These are phyloP conservation scores for Salix suchowensis DNA, from an alignment of 345 rosid species.

Conservation along the genomic window DNA sequence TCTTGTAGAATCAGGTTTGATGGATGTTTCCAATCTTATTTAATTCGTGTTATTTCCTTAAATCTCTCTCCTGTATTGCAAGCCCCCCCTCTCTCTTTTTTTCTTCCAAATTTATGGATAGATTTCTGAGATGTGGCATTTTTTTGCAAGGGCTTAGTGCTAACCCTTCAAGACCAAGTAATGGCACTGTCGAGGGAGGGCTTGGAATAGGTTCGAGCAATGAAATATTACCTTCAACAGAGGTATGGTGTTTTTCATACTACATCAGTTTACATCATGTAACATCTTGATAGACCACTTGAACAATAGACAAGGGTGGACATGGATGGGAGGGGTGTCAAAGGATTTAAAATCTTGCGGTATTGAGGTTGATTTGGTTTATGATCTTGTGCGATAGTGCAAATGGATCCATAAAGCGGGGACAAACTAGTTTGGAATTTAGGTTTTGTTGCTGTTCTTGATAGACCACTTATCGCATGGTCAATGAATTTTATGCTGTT, in stretches of 20 bases:
- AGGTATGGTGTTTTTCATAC: conserved; percentile 41
- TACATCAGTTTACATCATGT: background rate
- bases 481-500: background rate
- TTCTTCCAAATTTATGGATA: conserved; percentile 15
- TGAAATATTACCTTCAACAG: conserved; percentile 43
- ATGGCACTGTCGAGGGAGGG: conserved; percentile 41
- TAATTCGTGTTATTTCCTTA: background rate
- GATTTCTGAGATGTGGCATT: conserved; percentile 25
- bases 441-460: background rate
- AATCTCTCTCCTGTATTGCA: background rate
- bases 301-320: too few species aligned
- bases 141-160: conserved; percentile 51
- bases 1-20: conserved; percentile 49
- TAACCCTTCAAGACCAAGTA: conserved; percentile 47
- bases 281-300: background rate
- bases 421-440: background rate
- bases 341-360: background rate
- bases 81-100: conserved; percentile 6
- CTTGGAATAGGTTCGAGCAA: conserved; percentile 50
- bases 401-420: background rate
- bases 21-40: conserved; percentile 8
- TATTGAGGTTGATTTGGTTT: background rate
- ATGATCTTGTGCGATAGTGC: background rate
- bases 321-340: background rate
- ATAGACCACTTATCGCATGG: background rate